These are phyloP conservation scores for Dalbergia cochinchinensis DNA, from an alignment of 306 rosid genomes.

Conservation along the genomic window DNA sequence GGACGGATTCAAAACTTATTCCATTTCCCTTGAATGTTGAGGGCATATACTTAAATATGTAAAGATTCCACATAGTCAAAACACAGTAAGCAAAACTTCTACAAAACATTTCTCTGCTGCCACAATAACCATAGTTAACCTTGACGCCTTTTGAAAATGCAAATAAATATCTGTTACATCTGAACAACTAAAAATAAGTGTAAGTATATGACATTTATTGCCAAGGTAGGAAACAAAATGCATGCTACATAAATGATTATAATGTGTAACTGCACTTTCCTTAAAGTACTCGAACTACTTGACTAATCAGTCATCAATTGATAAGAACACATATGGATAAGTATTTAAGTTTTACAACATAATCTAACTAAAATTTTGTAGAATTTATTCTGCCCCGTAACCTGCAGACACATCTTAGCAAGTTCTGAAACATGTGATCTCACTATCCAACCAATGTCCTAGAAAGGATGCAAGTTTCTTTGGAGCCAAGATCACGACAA, in stretches of 20 bases:
- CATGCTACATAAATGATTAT: not conserved
- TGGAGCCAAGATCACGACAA: no score
- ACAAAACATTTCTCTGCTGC: conserved; percentile 12
- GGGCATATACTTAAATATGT: conserved; percentile 1
- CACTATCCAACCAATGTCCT: no score
- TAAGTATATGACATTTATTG: not conserved
- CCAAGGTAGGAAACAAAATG: conserved; percentile 6
- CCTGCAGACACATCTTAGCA: not conserved
- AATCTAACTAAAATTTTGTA: not conserved
- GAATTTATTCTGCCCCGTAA: not conserved
- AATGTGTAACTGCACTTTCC: not conserved
- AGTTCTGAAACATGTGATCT: no score
- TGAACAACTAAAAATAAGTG: conserved; percentile 6
- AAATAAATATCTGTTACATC: not conserved
- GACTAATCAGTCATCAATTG: not conserved
- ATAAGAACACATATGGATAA: no score
- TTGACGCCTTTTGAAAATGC: not conserved
- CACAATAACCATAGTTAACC: not conserved
- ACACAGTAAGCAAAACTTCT: not conserved
- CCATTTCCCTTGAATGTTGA: not conserved
- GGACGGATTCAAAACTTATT: not conserved
- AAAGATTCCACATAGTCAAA: conserved; percentile 10
- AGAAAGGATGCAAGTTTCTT: no score
- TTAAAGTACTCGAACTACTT: not conserved
- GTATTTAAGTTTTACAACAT: not conserved